Evolutionary conservation across 1,139 yeast species (phyloP), one percentile per base, ranked within the genome.

Genomic region (Yamadazyma trypodendri): DNA sequence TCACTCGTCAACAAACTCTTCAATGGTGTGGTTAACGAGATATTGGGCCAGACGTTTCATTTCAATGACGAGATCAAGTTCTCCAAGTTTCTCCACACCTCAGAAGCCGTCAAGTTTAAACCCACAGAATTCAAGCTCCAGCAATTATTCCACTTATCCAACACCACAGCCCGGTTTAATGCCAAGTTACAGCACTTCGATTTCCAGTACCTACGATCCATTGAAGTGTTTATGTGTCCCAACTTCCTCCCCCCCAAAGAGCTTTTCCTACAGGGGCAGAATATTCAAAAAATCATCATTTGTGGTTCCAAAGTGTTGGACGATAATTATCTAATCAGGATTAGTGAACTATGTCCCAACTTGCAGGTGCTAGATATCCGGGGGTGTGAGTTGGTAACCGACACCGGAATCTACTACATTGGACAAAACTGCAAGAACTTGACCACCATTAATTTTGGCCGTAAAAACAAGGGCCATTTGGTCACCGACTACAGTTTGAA

Each of bases 141-240:
- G 48, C 68, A 67, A 48, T 46, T 70, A 34, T 65, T 61, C 42
- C 60, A 55, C 37, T 50, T 60, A 17, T 62, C 37, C 25, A 23
- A 30, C 15, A 22, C 53, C 39, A 71, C 65, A 42, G 37, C 43
- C 6, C 37, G 58, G n/a, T 47, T 68, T 25, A 62, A 61, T 10
- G 27, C 40, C 8, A 35, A 61, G 6, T 46, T 50, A 2, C 24
- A 43, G 14, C 40, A 42, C 9, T 55, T 81, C 12, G 60, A 65
- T 28, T 77, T 77, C 29, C 66, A 72, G 5, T 64, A 71, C 27
- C 58, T 89, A 34, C 66, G 70, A 43, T 77, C 84, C 81, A 65
- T 90, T 29, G 96, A 89, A 57, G 69, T 89, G 48, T 88, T 84
- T 60, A 84, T 90, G 57, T 89, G 96, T 55, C 94, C 96, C 3